Percentiles rank a stretch among this genome's conserved stretches.
These are phyloP conservation scores for Amanita brunnescens DNA, from an alignment of 768 basidiomycete species.

Conservation along the genomic window DNA sequence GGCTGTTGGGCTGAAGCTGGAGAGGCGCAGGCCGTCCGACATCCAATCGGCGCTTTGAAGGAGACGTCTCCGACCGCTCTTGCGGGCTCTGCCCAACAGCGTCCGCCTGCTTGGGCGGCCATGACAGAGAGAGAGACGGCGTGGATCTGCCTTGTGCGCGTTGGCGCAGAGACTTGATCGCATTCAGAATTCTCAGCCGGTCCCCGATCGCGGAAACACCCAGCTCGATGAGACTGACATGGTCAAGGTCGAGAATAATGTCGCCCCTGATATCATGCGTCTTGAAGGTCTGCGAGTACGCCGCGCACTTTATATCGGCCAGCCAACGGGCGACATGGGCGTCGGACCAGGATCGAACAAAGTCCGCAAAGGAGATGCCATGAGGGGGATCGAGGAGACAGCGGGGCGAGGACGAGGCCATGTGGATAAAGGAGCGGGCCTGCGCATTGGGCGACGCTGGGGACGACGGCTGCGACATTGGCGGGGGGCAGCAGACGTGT, in stretches of 20 bases:
- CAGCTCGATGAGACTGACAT: slow-evolving; percentile 83
- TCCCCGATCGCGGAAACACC: slow-evolving; percentile 87
- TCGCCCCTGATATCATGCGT: slow-evolving; percentile 89
- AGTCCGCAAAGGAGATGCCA: slow-evolving; percentile 52
- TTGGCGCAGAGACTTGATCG: slow-evolving; percentile 70
- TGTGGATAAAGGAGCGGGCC: slow-evolving; percentile 27
- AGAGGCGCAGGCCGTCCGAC: slow-evolving; percentile 72
- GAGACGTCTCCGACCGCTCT: neutral
- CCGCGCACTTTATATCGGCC: slow-evolving; percentile 61
- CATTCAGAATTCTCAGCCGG: slow-evolving; percentile 77
- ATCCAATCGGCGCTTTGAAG: slow-evolving; percentile 38
- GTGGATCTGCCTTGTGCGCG: slow-evolving; percentile 30
- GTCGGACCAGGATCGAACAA: slow-evolving; percentile 66
- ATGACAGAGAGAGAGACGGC: slow-evolving; percentile 7
- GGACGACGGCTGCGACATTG: slow-evolving; percentile 22
- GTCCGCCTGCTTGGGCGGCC: slow-evolving; percentile 9
- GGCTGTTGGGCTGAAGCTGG: slow-evolving; percentile 49
- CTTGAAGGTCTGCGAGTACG: slow-evolving; percentile 61
- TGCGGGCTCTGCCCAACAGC: neutral
- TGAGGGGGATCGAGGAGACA: slow-evolving; percentile 44
- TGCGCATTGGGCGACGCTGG: slow-evolving; percentile 32
- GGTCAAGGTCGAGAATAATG: slow-evolving; percentile 87
- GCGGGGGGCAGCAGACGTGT: slow-evolving; percentile 30
- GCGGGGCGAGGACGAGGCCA: slow-evolving; percentile 25
- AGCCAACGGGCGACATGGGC: slow-evolving; percentile 72